These are phyloP conservation scores for Aspergillus heteromorphus DNA, from an alignment of 495 filamentous ascomycete genomes.

Conservation along the genomic window DNA sequence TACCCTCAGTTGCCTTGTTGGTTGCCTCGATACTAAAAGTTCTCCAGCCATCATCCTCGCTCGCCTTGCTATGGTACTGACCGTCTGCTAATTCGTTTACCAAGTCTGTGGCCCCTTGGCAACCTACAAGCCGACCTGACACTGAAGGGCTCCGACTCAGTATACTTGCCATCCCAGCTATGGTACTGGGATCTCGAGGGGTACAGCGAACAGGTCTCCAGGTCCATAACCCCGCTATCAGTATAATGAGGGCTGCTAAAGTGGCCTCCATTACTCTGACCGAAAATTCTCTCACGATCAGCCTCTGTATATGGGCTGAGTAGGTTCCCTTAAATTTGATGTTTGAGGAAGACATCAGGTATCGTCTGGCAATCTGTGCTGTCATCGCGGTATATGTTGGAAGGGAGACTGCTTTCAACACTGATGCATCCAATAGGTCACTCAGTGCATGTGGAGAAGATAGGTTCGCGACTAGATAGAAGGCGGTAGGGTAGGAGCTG, in stretches of 20 bases:
- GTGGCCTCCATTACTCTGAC: conserved; percentile 7
- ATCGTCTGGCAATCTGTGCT: neutral
- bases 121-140: neutral
- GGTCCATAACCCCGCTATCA: neutral
- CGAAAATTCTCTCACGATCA: conserved; percentile 5
- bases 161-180: conserved; percentile 13
- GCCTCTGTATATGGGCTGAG: neutral
- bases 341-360: neutral
- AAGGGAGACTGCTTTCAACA: neutral
- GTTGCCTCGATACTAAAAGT: neutral
- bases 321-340: neutral
- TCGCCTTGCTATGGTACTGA: neutral
- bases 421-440: neutral
- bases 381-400: neutral
- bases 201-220: conserved; percentile 5
- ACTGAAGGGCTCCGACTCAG: neutral
- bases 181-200: conserved; percentile 12
- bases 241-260: conserved; percentile 2
- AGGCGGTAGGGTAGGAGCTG: neutral
- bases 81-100: neutral
- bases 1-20: neutral
- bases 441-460: neutral
- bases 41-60: neutral
- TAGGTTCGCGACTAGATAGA: neutral
- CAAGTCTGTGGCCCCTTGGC: neutral